A percentile compares a stretch with the other conserved stretches of the same genome.
Evolutionary conservation across 305 asterid species (phyloP).

Genomic region (Solanum aculeatissimum): DNA sequence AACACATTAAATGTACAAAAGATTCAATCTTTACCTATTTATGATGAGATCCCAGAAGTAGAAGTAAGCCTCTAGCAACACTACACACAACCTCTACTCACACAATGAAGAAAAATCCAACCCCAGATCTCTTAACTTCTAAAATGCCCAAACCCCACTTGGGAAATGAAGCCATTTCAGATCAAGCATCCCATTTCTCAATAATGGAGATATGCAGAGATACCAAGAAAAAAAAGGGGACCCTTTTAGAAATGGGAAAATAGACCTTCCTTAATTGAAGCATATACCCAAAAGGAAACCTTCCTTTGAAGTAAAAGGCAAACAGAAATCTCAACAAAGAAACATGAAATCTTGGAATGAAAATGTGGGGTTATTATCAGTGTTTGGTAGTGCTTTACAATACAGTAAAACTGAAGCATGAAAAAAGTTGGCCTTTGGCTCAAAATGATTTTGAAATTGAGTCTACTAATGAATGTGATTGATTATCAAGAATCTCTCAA

Average conservation of each 20-base stretch:
- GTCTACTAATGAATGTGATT: conserved; percentile 25
- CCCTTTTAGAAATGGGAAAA: neutral
- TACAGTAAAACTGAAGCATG: conserved; percentile 36
- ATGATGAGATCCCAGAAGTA: neutral
- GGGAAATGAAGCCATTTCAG: conserved; percentile 2
- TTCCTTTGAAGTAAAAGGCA: conserved; percentile 23
- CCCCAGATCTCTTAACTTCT: conserved; percentile 20
- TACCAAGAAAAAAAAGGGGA: neutral
- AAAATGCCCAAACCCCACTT: neutral
- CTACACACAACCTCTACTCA: neutral
- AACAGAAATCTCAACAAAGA: neutral
- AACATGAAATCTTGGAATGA: neutral
- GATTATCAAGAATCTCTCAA: conserved; percentile 13
- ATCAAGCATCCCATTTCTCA: conserved; percentile 2
- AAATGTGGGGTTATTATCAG: conserved; percentile 24
- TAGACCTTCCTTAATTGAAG: neutral
- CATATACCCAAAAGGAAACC: conserved; percentile 3
- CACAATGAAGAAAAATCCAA: conserved; percentile 4
- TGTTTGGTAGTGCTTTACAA: conserved; percentile 36
- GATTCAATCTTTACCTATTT: conserved; percentile 12
- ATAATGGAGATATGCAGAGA: neutral
- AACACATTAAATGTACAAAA: neutral
- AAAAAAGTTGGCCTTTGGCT: neutral
- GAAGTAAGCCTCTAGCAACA: neutral
- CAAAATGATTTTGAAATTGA: neutral